Evolutionary conservation across 345 rosid genomes (phyloP).

Genomic region (Eucalyptus tenuipes): DNA sequence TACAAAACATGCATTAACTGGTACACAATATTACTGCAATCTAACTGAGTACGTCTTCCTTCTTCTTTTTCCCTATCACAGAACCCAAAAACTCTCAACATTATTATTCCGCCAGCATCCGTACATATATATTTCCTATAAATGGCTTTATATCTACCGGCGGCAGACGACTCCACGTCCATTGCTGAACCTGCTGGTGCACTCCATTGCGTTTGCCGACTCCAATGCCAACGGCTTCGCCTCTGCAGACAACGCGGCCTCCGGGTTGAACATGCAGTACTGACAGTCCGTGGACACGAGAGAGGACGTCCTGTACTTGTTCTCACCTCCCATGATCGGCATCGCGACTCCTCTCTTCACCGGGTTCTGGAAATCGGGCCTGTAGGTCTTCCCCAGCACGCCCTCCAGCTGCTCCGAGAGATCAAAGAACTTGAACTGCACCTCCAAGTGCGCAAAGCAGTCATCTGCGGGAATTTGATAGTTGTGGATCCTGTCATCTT

Average conservation of each 20-base stretch:
- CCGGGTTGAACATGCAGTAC: not conserved
- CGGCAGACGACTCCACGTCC: not conserved
- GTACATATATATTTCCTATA: not conserved
- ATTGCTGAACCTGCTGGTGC: not conserved
- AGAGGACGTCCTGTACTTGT: conserved; percentile 1
- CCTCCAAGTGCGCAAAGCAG: conserved; percentile 8
- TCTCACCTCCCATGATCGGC: conserved; percentile 6
- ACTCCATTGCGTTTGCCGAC: not conserved
- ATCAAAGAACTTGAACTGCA: conserved; percentile 1
- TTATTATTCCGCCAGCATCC: not conserved
- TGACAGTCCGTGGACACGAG: not conserved
- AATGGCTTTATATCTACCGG: not conserved
- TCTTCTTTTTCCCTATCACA: not conserved
- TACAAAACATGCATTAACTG: not conserved
- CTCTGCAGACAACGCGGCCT: not conserved
- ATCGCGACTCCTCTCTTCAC: conserved; percentile 6
- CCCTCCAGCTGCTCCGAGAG: not conserved
- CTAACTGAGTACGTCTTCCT: not conserved
- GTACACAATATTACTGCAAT: not conserved
- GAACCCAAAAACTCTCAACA: not conserved
- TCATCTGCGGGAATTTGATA: not conserved
- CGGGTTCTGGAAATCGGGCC: not conserved
- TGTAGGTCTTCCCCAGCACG: conserved; percentile 2
- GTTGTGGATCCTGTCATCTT: conserved; percentile 2
- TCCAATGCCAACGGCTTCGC: not conserved